phyloP scores from a whole-genome alignment of 129 eudicot species.

The Flaveria bidentis region DNA sequence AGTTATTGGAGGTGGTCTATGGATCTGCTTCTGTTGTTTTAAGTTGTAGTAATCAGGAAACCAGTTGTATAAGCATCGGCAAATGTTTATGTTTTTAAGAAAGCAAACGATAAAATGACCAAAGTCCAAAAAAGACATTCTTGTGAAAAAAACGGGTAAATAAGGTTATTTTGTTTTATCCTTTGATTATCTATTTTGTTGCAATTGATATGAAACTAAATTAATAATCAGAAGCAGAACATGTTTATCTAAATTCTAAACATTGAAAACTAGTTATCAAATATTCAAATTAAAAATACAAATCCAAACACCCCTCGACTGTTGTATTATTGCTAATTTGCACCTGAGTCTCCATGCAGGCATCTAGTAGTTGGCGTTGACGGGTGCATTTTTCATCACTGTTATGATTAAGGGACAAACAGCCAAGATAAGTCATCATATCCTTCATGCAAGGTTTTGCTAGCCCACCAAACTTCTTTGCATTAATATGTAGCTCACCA shows the following conservation, averaged over 20 bases:
- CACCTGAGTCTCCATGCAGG: conserved; percentile 42
- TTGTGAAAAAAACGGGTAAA: not conserved
- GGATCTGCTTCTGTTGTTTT: not conserved
- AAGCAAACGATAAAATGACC: not conserved
- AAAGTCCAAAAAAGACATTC: not conserved
- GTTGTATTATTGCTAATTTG: not conserved
- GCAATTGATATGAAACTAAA: not conserved
- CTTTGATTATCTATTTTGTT: not conserved
- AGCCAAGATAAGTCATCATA: conserved; percentile 40
- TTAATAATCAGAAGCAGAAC: not conserved
- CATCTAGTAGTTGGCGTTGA: conserved; percentile 30
- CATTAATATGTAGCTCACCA: conserved; percentile 42
- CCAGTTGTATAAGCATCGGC: not conserved
- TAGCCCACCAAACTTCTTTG: conserved; percentile 42
- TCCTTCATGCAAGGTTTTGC: conserved; percentile 44
- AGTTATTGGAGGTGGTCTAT: not conserved
- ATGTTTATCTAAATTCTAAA: not conserved
- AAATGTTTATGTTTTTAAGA: not conserved
- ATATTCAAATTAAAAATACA: not conserved
- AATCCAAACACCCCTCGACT: not conserved
- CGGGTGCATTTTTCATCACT: conserved; percentile 35
- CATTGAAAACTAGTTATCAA: not conserved
- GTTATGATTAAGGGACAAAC: conserved; percentile 44
- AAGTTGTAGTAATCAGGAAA: not conserved
- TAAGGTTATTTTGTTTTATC: not conserved